Conservation (phyloP, 78 protist species). For the Anaeramoeba flamelloides region DNA sequence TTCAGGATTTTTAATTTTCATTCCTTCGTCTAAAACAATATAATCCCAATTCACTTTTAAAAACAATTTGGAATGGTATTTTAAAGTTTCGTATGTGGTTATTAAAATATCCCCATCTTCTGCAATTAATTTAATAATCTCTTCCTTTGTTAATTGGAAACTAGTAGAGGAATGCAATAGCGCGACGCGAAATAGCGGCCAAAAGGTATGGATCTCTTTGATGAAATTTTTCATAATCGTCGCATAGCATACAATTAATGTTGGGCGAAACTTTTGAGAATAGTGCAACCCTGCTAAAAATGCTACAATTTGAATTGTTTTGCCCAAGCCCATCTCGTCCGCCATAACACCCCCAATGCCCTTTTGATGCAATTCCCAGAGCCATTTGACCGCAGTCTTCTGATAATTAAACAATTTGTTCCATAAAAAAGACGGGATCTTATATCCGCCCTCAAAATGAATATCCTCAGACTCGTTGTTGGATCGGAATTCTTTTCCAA, state of each 20-base stretch:
- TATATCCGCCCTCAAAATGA: too few species aligned
- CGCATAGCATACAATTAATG: constrained; percentile 65
- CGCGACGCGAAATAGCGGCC: constrained; percentile 47
- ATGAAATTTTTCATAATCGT: constrained; percentile 77
- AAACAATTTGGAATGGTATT: constrained; percentile 3
- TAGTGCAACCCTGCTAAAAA: constrained; percentile 40
- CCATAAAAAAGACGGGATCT: too few species aligned
- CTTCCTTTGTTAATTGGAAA: not conserved
- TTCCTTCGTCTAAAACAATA: constrained; percentile 91
- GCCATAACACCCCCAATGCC: constrained; percentile 84
- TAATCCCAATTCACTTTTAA: constrained; percentile 41
- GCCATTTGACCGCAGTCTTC: constrained; percentile 63
- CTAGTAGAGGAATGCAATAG: constrained; percentile 50
- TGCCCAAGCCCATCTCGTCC: constrained; percentile 88
- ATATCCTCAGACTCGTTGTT: too few species aligned
- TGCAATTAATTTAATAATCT: not conserved
- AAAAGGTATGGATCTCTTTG: constrained; percentile 70
- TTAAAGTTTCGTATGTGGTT: constrained; percentile 63
- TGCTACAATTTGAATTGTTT: constrained; percentile 68
- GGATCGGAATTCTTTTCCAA: too few species aligned
- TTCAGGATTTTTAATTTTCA: constrained; percentile 82
- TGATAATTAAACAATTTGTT: not conserved
- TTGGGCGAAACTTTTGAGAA: constrained; percentile 28
- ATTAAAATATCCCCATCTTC: too few species aligned
- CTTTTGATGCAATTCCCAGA: constrained; percentile 68